These are phyloP conservation scores for Omphalotus guepiniiformis DNA, from an alignment of 768 basidiomycete species.

Conservation along the genomic window DNA sequence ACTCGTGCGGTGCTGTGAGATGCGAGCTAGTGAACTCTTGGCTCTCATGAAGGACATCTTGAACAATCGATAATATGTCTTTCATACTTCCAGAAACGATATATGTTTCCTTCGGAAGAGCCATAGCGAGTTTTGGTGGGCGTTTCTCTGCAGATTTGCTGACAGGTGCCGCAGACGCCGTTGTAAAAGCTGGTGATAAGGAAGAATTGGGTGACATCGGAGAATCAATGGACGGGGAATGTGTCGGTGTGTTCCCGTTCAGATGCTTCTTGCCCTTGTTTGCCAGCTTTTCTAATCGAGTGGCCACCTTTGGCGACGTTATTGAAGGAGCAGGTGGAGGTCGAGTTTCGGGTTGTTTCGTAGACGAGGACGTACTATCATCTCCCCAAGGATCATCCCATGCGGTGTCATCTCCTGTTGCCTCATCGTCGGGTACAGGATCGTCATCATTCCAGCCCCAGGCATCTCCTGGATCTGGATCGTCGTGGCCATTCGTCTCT, in stretches of 20 bases:
- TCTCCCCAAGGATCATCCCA: slow-evolving; percentile 77
- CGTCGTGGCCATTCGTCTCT: slow-evolving; percentile 11
- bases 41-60: slow-evolving; percentile 64
- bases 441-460: slow-evolving; percentile 78
- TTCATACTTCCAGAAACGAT: slow-evolving; percentile 54
- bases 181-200: slow-evolving; percentile 16
- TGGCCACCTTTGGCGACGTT: slow-evolving; percentile 48
- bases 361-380: slow-evolving; percentile 18
- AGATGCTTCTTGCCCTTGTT: slow-evolving; percentile 47
- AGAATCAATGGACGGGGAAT: slow-evolving; percentile 17
- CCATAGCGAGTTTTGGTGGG: slow-evolving; percentile 21
- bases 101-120: slow-evolving; percentile 49
- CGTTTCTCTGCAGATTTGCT: slow-evolving; percentile 20
- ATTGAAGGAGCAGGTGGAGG: slow-evolving; percentile 27
- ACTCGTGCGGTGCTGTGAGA: slow-evolving; percentile 29
- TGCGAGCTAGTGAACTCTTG: slow-evolving; percentile 55
- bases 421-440: slow-evolving; percentile 26
- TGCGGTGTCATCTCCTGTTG: slow-evolving; percentile 35
- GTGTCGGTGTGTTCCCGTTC: slow-evolving; percentile 27
- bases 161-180: slow-evolving; percentile 17
- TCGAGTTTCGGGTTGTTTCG: slow-evolving; percentile 18
- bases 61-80: slow-evolving; percentile 50
- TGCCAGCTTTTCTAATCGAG: slow-evolving; percentile 53
- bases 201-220: slow-evolving; percentile 13
- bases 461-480: slow-evolving; percentile 47